These are phyloP conservation scores for Rubia yunnanensis DNA, from an alignment of 257 asterid genomes.

Conservation along the genomic window DNA sequence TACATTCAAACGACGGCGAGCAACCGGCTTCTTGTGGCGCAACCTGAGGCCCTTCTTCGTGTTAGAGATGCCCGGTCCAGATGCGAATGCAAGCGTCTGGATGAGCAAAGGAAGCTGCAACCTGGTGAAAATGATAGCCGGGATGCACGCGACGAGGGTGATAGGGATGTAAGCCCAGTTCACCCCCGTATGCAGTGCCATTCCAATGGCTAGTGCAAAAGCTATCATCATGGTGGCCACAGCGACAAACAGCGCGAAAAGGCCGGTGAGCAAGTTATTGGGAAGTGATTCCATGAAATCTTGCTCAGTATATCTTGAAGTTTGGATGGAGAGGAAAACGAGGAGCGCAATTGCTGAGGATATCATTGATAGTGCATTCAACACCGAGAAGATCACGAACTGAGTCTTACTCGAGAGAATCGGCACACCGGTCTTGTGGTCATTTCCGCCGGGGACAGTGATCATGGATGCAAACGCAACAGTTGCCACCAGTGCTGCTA, in stretches of 20 bases:
- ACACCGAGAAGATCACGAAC: background rate
- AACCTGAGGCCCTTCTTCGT: background rate
- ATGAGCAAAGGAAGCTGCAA: background rate
- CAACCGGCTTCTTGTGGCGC: background rate
- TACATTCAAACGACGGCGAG: too few species aligned
- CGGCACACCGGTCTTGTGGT: background rate
- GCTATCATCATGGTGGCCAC: conserved; percentile 5
- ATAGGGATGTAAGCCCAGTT: conserved; percentile 5
- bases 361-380: conserved; percentile 5
- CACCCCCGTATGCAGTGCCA: background rate
- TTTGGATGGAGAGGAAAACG: background rate
- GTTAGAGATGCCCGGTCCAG: background rate
- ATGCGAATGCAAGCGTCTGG: background rate
- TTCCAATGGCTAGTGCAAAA: conserved; percentile 1
- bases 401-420: background rate
- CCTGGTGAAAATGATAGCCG: background rate
- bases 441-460: background rate
- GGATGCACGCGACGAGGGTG: conserved; percentile 8
- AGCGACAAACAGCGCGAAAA: background rate
- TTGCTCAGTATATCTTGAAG: background rate
- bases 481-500: background rate
- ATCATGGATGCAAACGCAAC: background rate
- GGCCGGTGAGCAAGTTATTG: background rate
- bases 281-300: conserved; percentile 5
- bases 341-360: background rate